Evolutionary conservation across 257 asterid species (phyloP), one percentile per base, ranked within the genome.

Genomic region (Nemophila menziesii): DNA sequence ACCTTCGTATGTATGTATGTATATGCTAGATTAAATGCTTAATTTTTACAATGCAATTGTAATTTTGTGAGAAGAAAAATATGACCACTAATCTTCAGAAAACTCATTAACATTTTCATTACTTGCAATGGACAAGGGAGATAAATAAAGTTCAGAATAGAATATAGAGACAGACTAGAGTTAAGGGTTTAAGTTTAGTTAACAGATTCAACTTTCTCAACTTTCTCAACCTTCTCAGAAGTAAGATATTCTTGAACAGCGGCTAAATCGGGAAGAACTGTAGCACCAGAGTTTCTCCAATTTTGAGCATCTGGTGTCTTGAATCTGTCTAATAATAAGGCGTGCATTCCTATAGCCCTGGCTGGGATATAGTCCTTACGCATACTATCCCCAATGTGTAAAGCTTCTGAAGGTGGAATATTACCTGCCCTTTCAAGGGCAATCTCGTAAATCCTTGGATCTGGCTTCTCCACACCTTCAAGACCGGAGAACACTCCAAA

Each of bases 401-500:
- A 85, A 53, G 73, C 77, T 65, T 79, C 80, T 55, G 55, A 78
- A 0, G 98, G 92, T 5, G 79, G 80, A 47, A 81, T 51, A 46
- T 74, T 68, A 58, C 96, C 98, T 5, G 93, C 98, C 73, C 79
- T 81, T 68, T 73, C 73, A 68, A 90, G 67, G 15, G 98, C 98
- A 63, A 85, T 63, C 78, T 72, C 44, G 22, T 72, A 90, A 43
- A 90, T 49, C 58, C 67, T 79, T 20, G 81, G 92, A 63, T 90
- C 80, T 0, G 96, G 98, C 62, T 90, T 90, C 67, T 90, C 96
- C 21, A 81, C 67, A 11, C 98, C 98, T 64, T 72, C 98, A 3
- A 90, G 77, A 38, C 98, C 94, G 0, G 98, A 90, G 75, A 90
- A 90, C 44, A 85, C 89, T 14, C 96, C 96, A 49, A 85, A 85